Evolutionary conservation across 2,329 filamentous ascomycete genomes (phyloP).

Genomic region (Lojkania enalia): DNA sequence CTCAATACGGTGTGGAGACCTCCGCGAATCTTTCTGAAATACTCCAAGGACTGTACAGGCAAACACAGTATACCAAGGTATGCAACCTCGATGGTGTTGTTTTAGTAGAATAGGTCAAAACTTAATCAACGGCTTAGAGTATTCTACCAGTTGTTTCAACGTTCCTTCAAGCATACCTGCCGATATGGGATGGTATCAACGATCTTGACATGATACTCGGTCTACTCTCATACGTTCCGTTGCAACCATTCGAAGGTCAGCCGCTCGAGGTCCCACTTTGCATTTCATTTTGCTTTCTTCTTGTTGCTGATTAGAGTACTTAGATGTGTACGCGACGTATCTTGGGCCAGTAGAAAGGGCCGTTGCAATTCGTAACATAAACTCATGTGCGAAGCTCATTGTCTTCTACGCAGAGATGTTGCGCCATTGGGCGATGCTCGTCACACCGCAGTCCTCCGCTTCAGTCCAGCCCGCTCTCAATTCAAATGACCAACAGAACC

Average conservation of each 20-base stretch:
- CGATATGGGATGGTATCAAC: constrained; percentile 41
- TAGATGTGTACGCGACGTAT: constrained; percentile 41
- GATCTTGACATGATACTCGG: constrained; percentile 54
- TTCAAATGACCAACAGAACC: constrained; percentile 49
- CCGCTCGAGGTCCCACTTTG: too few relatives aligned
- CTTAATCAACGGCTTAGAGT: constrained; percentile 26
- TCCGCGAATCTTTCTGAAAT: constrained; percentile 32
- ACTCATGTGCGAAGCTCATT: constrained; percentile 64
- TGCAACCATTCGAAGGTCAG: constrained; percentile 61
- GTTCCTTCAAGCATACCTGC: constrained; percentile 43
- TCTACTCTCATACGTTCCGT: constrained; percentile 46
- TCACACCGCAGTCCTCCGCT: constrained; percentile 32
- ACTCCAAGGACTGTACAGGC: constrained; percentile 35
- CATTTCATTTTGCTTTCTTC: too few relatives aligned
- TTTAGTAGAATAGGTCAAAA: too few relatives aligned
- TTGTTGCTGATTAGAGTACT: background rate
- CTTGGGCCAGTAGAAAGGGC: constrained; percentile 47
- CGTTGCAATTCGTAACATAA: constrained; percentile 41
- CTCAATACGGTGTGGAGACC: constrained; percentile 19
- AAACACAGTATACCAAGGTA: constrained; percentile 43
- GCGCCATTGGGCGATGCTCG: constrained; percentile 53
- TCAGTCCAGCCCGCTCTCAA: constrained; percentile 45
- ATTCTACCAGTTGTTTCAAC: constrained; percentile 32
- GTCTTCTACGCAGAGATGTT: constrained; percentile 69
- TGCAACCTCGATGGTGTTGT: background rate